Conservation (phyloP, 805 yeast genomes). For the Spathaspora gorwiae region DNA sequence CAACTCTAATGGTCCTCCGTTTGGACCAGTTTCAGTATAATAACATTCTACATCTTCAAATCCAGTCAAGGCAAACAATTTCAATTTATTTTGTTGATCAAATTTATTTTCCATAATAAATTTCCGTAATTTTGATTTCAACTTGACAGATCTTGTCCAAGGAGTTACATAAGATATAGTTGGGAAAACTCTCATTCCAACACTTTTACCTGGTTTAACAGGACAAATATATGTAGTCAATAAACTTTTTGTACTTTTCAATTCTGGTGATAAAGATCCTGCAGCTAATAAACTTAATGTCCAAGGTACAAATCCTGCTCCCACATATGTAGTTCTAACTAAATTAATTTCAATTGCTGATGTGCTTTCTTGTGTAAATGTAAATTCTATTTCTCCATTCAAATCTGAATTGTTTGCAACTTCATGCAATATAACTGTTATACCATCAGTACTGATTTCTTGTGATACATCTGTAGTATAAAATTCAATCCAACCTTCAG, state of each 20-base stretch:
- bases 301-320: not conserved
- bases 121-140: not conserved
- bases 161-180: not conserved
- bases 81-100: not conserved
- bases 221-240: conserved; percentile 3
- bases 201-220: conserved; percentile 5
- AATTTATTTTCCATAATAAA: conserved; percentile 1
- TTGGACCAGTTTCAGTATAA: not conserved
- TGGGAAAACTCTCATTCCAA: conserved; percentile 4
- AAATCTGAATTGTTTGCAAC: not conserved
- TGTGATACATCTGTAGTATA: not conserved
- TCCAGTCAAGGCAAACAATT: conserved; percentile 5
- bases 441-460: conserved; percentile 1
- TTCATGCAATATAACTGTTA: conserved; percentile 4
- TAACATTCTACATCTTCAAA: conserved; percentile 8
- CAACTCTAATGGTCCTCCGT: not conserved
- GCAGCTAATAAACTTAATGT: conserved; percentile 2
- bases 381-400: conserved; percentile 1
- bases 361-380: not conserved
- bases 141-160: conserved; percentile 1
- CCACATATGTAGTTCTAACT: conserved; percentile 1
- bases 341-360: conserved; percentile 1
- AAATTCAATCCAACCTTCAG: conserved; percentile 6
- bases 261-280: conserved; percentile 4
- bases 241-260: not conserved